phyloP scores from a whole-genome alignment of 1,139 yeast genomes.

The Lodderomyces orthopsilosis region DNA sequence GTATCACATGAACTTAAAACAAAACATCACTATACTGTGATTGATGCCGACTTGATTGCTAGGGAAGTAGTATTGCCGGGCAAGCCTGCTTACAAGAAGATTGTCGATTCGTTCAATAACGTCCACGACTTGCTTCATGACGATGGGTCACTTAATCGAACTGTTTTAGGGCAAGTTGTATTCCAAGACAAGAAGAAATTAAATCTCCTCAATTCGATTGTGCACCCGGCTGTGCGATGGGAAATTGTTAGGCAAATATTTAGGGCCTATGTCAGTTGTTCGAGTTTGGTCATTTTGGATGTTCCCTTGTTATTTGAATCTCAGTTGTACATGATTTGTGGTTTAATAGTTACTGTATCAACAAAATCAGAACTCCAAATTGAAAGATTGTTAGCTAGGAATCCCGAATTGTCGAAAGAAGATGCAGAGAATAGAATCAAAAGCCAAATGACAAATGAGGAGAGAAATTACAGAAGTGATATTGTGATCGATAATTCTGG shows the following conservation, averaged over 20 bases:
- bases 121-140: conserved; percentile 55
- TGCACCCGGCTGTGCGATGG: conserved; percentile 84
- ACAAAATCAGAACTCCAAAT: conserved; percentile 59
- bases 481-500: conserved; percentile 65
- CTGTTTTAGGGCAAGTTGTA: conserved; percentile 73
- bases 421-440: conserved; percentile 73
- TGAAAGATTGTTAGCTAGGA: conserved; percentile 60
- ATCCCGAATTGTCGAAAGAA: conserved; percentile 59
- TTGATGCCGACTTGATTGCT: conserved; percentile 92
- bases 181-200: conserved; percentile 64
- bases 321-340: conserved; percentile 68
- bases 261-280: conserved; percentile 49
- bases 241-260: conserved; percentile 62
- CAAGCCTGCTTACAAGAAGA: conserved; percentile 60
- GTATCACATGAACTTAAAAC: conserved; percentile 62
- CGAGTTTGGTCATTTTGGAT: conserved; percentile 68
- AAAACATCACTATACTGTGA: conserved; percentile 53
- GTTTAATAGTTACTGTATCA: conserved; percentile 63
- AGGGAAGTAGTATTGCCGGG: conserved; percentile 84
- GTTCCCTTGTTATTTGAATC: conserved; percentile 89
- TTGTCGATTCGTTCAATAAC: conserved; percentile 58
- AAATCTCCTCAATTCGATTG: conserved; percentile 62
- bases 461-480: conserved; percentile 61
- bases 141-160: conserved; percentile 59
- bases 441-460: conserved; percentile 70